Evolutionary conservation across 495 filamentous ascomycete genomes (phyloP).

Genomic region (Penicillium flavigenum): DNA sequence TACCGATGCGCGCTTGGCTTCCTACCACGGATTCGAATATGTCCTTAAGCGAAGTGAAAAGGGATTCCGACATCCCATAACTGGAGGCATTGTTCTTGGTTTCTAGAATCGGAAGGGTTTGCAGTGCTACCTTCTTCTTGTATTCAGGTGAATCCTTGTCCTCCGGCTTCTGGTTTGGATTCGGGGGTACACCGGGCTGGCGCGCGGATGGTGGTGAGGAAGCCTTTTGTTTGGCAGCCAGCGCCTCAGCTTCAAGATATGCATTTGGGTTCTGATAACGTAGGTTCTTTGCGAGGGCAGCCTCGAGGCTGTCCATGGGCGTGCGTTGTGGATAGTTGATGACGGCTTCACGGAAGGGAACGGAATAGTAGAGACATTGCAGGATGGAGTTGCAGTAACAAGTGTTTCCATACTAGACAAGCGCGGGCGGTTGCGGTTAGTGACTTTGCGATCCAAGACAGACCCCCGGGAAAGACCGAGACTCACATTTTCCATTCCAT

Average conservation of each 20-base stretch:
- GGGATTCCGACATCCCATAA: slow-evolving; percentile 91
- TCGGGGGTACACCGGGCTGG: slow-evolving; percentile 50
- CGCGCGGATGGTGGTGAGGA: slow-evolving; percentile 38
- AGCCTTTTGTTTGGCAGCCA: slow-evolving; percentile 47
- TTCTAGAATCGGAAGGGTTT: slow-evolving; percentile 80
- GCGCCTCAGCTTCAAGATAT: slow-evolving; percentile 43
- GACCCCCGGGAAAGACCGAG: not conserved
- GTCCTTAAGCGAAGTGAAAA: slow-evolving; percentile 92
- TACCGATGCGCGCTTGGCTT: slow-evolving; percentile 77
- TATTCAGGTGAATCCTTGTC: slow-evolving; percentile 84
- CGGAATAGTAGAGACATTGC: slow-evolving; percentile 94
- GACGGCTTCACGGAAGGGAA: slow-evolving; percentile 91
- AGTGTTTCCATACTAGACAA: slow-evolving; percentile 84
- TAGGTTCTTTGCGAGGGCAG: slow-evolving; percentile 45
- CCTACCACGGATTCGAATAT: slow-evolving; percentile 91
- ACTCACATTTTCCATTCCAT: slow-evolving; percentile 95
- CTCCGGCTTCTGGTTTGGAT: slow-evolving; percentile 69
- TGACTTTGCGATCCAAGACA: not conserved
- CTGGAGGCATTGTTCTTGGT: slow-evolving; percentile 72
- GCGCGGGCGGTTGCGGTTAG: slow-evolving; percentile 1
- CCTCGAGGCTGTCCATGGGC: slow-evolving; percentile 53
- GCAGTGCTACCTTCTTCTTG: slow-evolving; percentile 92
- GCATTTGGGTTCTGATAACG: slow-evolving; percentile 47
- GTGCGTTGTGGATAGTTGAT: slow-evolving; percentile 80
- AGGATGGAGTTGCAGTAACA: slow-evolving; percentile 99